These are phyloP conservation scores for Didymella glomerata DNA, from an alignment of 2,329 filamentous ascomycete genomes.

Conservation along the genomic window DNA sequence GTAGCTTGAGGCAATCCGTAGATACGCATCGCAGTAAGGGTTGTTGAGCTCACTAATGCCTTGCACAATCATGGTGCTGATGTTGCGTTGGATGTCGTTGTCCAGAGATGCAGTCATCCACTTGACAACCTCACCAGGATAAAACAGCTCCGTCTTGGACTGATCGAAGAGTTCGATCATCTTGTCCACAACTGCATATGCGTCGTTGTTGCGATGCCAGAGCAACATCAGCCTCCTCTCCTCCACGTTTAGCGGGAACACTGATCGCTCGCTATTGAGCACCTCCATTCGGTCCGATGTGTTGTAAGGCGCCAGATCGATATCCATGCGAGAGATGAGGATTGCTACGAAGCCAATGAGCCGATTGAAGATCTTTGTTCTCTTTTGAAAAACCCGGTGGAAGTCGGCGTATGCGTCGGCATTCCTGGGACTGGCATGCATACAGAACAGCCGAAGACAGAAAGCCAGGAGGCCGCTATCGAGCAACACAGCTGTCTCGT, in stretches of 20 bases:
- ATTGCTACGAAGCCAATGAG: slow-evolving; percentile 42
- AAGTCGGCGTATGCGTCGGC: slow-evolving; percentile 32
- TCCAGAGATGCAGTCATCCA: slow-evolving; percentile 40
- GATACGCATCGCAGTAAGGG: slow-evolving; percentile 42
- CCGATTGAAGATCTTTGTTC: slow-evolving; percentile 41
- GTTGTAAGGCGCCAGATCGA: slow-evolving; percentile 24
- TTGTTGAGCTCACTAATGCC: slow-evolving; percentile 38
- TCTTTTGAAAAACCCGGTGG: slow-evolving; percentile 44
- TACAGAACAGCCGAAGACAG: slow-evolving; percentile 41
- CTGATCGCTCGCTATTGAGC: slow-evolving; percentile 32
- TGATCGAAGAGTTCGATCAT: slow-evolving; percentile 47
- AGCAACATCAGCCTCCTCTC: slow-evolving; percentile 35
- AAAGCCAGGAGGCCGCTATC: slow-evolving; percentile 40
- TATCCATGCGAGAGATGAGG: slow-evolving; percentile 41
- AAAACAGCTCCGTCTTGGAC: slow-evolving; percentile 41
- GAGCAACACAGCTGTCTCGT: slow-evolving; percentile 41
- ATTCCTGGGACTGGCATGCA: slow-evolving; percentile 34
- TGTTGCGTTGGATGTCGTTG: slow-evolving; percentile 21
- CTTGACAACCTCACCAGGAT: slow-evolving; percentile 48
- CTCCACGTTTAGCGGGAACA: slow-evolving; percentile 39
- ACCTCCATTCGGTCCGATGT: slow-evolving; percentile 32
- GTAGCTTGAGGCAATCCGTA: slow-evolving; percentile 43
- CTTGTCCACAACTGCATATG: slow-evolving; percentile 46
- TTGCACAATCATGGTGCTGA: slow-evolving; percentile 41
- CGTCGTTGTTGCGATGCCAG: slow-evolving; percentile 44